These are phyloP conservation scores for Neofusicoccum ribis DNA, from an alignment of 2,329 filamentous ascomycete genomes.

Conservation along the genomic window DNA sequence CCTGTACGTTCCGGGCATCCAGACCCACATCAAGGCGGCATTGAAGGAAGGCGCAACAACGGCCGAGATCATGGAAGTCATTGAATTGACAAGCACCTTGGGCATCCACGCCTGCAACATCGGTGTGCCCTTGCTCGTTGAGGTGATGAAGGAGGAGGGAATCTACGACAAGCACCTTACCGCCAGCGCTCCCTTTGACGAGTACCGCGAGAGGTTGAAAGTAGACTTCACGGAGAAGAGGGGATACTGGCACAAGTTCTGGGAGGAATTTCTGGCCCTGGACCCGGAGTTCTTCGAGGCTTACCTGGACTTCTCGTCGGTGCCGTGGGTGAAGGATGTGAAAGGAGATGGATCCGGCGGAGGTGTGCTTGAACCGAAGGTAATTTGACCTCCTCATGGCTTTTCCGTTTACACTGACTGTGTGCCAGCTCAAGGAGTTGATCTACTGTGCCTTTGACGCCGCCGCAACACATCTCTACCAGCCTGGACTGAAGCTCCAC, in stretches of 20 bases:
- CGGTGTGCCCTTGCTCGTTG: constrained; percentile 48
- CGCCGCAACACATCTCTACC: constrained; percentile 51
- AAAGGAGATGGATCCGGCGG: constrained; percentile 24
- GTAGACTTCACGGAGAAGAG: constrained; percentile 47
- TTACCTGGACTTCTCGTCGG: constrained; percentile 48
- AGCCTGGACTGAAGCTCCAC: constrained; percentile 49
- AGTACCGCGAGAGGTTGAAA: constrained; percentile 40
- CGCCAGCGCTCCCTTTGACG: constrained; percentile 30
- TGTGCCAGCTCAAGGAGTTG: constrained; percentile 42
- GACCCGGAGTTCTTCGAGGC: constrained; percentile 52
- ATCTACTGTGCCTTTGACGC: constrained; percentile 52
- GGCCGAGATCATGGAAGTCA: constrained; percentile 48
- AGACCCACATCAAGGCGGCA: constrained; percentile 42
- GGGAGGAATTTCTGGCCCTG: constrained; percentile 47
- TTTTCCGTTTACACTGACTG: background rate
- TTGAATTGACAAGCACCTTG: constrained; percentile 46
- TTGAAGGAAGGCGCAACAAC: constrained; percentile 41
- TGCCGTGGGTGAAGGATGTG: constrained; percentile 41
- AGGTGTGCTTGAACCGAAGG: constrained; percentile 47
- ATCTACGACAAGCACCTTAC: constrained; percentile 25
- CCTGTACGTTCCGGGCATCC: constrained; percentile 46
- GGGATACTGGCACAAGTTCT: constrained; percentile 50
- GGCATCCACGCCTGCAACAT: constrained; percentile 52
- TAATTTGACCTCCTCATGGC: constrained; percentile 19
- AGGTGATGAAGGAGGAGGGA: constrained; percentile 49